Conservation (phyloP, 23 red algal genomes). For the Gracilaria domingensis region DNA sequence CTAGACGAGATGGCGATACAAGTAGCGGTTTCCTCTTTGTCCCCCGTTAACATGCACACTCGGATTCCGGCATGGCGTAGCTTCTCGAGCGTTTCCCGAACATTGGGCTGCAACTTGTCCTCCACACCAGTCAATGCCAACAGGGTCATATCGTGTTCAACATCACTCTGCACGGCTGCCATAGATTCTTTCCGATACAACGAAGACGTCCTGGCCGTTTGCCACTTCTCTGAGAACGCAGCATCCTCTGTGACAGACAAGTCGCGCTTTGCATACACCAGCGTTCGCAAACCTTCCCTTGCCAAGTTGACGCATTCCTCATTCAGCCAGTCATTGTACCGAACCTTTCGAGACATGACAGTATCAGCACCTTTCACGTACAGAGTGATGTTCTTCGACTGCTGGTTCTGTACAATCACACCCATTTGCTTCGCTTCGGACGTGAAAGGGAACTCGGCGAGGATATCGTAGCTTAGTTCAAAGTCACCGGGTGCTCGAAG, state of each 20-base stretch:
- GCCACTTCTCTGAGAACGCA: conserved; percentile 72
- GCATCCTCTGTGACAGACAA: conserved; percentile 64
- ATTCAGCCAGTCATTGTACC: conserved; percentile 95
- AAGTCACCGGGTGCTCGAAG: conserved; percentile 54
- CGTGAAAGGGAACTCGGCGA: conserved; percentile 98
- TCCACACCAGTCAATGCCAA: conserved; percentile 94
- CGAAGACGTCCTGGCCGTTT: conserved; percentile 64
- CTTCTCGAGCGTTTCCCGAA: conserved; percentile 89
- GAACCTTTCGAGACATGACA: conserved; percentile 81
- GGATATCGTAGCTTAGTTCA: conserved; percentile 72
- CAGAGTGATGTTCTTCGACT: conserved; percentile 71
- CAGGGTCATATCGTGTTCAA: conserved; percentile 87
- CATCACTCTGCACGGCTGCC: conserved; percentile 82
- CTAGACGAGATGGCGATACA: conserved; percentile 88
- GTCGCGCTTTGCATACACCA: conserved; percentile 83
- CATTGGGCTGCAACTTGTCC: conserved; percentile 87
- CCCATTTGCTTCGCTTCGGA: conserved; percentile 95
- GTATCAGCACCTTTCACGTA: conserved; percentile 97
- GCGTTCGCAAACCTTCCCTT: conserved; percentile 94
- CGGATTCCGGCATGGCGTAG: conserved; percentile 93
- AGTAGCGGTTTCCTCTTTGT: conserved; percentile 98
- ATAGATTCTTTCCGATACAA: conserved; percentile 82
- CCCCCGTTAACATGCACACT: conserved; percentile 98
- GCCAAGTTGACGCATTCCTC: conserved; percentile 98
- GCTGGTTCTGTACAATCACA: conserved; percentile 81